Evolutionary conservation across 2,329 filamentous ascomycete species (phyloP), one percentile per base, ranked within the genome.

Genomic region (Fulvia fulva): DNA sequence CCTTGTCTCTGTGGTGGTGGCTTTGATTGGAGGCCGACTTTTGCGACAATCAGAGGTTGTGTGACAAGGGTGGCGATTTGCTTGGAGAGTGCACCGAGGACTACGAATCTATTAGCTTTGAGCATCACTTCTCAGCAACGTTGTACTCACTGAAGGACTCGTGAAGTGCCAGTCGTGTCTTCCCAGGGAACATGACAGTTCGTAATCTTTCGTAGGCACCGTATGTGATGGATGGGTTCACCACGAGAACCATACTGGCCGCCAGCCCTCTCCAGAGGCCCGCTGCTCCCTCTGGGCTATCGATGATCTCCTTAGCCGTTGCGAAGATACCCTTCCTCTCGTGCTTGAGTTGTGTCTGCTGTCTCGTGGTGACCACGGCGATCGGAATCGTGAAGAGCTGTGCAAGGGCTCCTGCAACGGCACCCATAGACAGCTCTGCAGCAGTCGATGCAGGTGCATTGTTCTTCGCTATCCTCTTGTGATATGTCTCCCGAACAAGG

Each of bases 161-260:
- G 80, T 87, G 88, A 0, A 92, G 87, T 71, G 84, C 88, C 61
- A 99, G 76, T 62, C 80, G 89, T 30, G 81, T 78, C 77, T 89
- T 91, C 26, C 87, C 88, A 0, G 90, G 88, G 73, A 91, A 97
- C 25, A 97, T 68, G 9, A 84, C 68, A 34, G 88, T 87, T 75
- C 89, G 89, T 65, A 97, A 78, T 65, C 92, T 85, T 78, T 99
- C 92, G 71, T 97, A 99, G 55, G 92, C 91, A 54, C 94, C 94
- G 69, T 99, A 99, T 49, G 94, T 99, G 73, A 99, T 99, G 49
- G 92, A 90, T 11, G 94, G 94, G 73, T 99, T 99, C 61, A 97
- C 85, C 11, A 97, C 93, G 59, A 99, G 82, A 28, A 99, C 93
- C 72, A 99, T 81, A 74, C 92, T 97, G 55, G 94, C 94, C 78